phyloP scores from a whole-genome alignment of 2,329 filamentous ascomycete species.

The Teratosphaeria zuluensis region DNA sequence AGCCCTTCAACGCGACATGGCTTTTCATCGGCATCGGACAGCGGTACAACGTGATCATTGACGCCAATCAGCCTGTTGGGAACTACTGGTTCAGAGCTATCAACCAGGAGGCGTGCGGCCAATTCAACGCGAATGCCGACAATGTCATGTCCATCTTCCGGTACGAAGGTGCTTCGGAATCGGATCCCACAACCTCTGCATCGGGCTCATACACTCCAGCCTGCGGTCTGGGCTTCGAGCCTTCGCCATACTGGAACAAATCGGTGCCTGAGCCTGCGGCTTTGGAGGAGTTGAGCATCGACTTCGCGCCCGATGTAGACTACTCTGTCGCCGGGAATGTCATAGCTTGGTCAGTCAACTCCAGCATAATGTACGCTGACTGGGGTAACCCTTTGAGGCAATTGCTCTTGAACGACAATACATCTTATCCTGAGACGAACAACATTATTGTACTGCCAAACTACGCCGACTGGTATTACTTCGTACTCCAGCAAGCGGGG shows the following conservation, averaged over 20 bases:
- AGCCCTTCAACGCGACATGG: neutral
- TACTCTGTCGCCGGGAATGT: neutral
- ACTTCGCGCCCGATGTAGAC: neutral
- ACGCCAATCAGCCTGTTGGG: conserved; percentile 29
- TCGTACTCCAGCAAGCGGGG: neutral
- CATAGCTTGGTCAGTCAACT: neutral
- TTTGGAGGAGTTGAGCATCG: neutral
- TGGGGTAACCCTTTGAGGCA: neutral
- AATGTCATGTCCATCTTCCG: neutral
- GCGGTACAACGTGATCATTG: conserved; percentile 1
- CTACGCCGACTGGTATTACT: neutral
- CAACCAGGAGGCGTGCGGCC: neutral
- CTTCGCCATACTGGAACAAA: neutral
- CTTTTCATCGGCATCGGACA: conserved; percentile 1
- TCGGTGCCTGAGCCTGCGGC: neutral
- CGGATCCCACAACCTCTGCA: neutral
- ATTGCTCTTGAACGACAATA: neutral
- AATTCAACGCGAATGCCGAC: neutral
- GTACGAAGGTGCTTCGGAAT: neutral
- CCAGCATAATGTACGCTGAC: neutral
- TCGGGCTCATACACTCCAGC: neutral
- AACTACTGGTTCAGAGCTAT: conserved; percentile 38
- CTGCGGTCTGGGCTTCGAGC: neutral
- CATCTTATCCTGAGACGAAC: neutral
- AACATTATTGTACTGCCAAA: neutral